These are phyloP conservation scores for Lithocarpus polystachyus DNA, from an alignment of 306 rosid species.

Conservation along the genomic window DNA sequence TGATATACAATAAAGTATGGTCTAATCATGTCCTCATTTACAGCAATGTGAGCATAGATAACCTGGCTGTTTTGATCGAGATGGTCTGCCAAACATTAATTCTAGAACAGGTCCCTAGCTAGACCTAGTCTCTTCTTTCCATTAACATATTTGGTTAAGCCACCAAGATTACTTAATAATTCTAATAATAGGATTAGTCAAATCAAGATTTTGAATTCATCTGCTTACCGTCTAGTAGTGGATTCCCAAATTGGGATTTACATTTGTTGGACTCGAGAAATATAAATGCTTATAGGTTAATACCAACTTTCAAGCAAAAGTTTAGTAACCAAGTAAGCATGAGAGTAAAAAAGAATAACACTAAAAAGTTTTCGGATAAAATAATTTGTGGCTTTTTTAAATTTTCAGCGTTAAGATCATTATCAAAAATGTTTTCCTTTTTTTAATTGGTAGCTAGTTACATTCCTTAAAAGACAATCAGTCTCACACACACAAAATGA, in stretches of 20 bases:
- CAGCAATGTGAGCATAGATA: background rate
- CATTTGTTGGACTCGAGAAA: background rate
- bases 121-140: conserved; percentile 1
- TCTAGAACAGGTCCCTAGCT: too few relatives aligned
- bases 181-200: background rate
- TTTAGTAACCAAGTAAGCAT: background rate
- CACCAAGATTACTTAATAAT: background rate
- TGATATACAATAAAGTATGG: background rate
- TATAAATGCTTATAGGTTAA: background rate
- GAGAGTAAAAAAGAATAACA: background rate
- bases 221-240: background rate
- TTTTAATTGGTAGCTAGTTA: background rate
- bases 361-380: too few relatives aligned
- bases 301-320: background rate
- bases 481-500: background rate
- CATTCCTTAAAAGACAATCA: background rate
- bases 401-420: background rate
- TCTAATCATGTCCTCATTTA: background rate
- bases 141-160: background rate
- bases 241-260: background rate
- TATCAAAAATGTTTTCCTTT: background rate
- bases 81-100: background rate
- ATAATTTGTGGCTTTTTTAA: background rate
- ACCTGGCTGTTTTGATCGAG: too few relatives aligned
- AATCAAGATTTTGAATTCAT: background rate